phyloP scores from a whole-genome alignment of 768 basidiomycete genomes.

The Ramaria sp. region DNA sequence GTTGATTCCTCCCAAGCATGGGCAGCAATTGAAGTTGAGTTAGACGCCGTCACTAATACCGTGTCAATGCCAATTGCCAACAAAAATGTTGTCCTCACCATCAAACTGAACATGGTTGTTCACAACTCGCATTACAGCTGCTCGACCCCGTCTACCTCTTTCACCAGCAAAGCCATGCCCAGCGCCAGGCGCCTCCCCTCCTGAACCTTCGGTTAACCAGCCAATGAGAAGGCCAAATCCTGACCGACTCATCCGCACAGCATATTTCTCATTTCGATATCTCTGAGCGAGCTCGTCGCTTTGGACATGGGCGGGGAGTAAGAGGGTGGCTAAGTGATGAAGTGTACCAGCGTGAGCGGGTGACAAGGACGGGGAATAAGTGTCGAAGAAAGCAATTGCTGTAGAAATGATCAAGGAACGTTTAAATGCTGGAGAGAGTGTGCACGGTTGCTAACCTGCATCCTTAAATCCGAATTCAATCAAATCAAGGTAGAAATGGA shows the following conservation, averaged over 20 bases:
- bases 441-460: slow-evolving; percentile 48
- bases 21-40: slow-evolving; percentile 49
- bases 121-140: slow-evolving; percentile 86
- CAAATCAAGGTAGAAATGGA: slow-evolving; percentile 93
- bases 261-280: slow-evolving; percentile 86
- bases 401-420: not conserved
- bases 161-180: slow-evolving; percentile 75
- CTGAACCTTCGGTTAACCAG: slow-evolving; percentile 90
- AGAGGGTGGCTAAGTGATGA: slow-evolving; percentile 69
- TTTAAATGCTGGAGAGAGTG: not conserved
- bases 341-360: slow-evolving; percentile 57
- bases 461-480: slow-evolving; percentile 85
- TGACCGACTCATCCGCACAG: slow-evolving; percentile 79
- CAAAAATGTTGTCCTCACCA: slow-evolving; percentile 36
- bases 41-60: slow-evolving; percentile 56
- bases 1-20: slow-evolving; percentile 80
- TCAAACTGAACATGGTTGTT: slow-evolving; percentile 90
- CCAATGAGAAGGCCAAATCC: slow-evolving; percentile 88
- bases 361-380: slow-evolving; percentile 59
- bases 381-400: slow-evolving; percentile 69
- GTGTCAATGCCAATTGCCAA: slow-evolving; percentile 13
- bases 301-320: slow-evolving; percentile 75
- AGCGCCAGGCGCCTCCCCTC: slow-evolving; percentile 74
- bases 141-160: slow-evolving; percentile 73
- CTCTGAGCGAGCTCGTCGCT: slow-evolving; percentile 75